Conservation (phyloP, 805 yeast genomes). For the Yamadazyma paraphyllophila region DNA sequence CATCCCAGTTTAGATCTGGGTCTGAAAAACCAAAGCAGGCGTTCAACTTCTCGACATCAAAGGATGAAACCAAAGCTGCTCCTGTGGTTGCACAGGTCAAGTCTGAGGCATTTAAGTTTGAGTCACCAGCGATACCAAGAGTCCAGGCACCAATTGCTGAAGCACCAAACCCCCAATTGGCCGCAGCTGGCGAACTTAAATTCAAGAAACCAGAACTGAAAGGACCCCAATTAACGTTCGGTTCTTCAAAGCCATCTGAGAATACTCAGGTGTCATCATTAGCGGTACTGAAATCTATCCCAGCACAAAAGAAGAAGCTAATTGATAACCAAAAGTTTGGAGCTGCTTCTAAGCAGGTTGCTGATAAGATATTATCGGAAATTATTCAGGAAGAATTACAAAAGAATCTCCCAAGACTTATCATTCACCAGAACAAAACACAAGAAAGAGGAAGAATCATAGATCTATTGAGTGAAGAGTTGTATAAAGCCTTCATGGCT, state of each 20-base stretch:
- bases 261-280: too few relatives aligned
- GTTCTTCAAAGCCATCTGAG: too few relatives aligned
- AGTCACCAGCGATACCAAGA: background rate
- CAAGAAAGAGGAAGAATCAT: slow-evolving; percentile 26
- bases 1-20: background rate
- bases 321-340: slow-evolving; percentile 24
- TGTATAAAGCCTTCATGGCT: slow-evolving; percentile 59
- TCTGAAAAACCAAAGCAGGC: background rate
- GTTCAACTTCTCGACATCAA: background rate
- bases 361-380: slow-evolving; percentile 19
- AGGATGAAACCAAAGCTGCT: background rate
- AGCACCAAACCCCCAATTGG: too few relatives aligned
- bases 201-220: too few relatives aligned
- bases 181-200: too few relatives aligned
- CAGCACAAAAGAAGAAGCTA: slow-evolving; percentile 14
- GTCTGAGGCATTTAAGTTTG: background rate
- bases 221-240: too few relatives aligned
- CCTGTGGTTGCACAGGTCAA: too few relatives aligned
- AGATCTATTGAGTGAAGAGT: slow-evolving; percentile 44
- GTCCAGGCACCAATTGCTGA: too few relatives aligned
- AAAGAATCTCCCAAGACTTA: slow-evolving; percentile 23
- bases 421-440: slow-evolving; percentile 20
- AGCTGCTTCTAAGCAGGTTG: slow-evolving; percentile 25
- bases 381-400: slow-evolving; percentile 25
- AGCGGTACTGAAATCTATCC: background rate